Conservation (phyloP, 2,329 filamentous ascomycete genomes). For the Alternaria hordeiaustralica region DNA sequence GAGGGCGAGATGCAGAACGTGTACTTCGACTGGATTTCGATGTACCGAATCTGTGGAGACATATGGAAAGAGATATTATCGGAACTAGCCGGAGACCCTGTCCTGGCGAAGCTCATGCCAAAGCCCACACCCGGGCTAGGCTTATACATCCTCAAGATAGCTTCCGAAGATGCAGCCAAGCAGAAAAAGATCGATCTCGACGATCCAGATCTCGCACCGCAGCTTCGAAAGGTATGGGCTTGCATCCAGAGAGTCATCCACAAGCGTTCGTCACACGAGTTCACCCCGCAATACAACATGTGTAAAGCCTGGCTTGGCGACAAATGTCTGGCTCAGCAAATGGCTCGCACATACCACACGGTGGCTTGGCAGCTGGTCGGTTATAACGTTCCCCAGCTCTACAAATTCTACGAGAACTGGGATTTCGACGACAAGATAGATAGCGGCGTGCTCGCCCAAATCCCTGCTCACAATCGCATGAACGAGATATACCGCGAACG, state of each 20-base stretch:
- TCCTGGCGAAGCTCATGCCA: neutral
- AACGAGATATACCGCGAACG: neutral
- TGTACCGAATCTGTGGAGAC: neutral
- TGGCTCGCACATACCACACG: neutral
- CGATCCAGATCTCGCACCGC: neutral
- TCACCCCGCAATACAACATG: too few species aligned
- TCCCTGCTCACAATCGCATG: neutral
- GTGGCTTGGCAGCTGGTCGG: neutral
- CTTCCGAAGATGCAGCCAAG: neutral
- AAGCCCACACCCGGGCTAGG: neutral
- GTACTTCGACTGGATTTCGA: neutral
- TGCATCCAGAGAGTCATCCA: neutral
- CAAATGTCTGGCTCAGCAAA: neutral
- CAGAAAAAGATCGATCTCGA: neutral
- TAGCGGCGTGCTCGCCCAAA: neutral
- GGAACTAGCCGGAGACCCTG: neutral
- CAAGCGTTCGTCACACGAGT: neutral
- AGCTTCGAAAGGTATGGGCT: neutral
- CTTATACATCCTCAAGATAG: neutral
- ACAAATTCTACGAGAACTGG: neutral
- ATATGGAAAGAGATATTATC: neutral
- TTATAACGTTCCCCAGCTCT: too few species aligned
- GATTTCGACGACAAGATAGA: too few species aligned
- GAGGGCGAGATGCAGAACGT: neutral
- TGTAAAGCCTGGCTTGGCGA: neutral